A percentile compares a stretch with the other conserved stretches of the same genome.
These are phyloP conservation scores for Lolium multiflorum DNA, from an alignment of 176 grass and related monocot genomes.

Conservation along the genomic window DNA sequence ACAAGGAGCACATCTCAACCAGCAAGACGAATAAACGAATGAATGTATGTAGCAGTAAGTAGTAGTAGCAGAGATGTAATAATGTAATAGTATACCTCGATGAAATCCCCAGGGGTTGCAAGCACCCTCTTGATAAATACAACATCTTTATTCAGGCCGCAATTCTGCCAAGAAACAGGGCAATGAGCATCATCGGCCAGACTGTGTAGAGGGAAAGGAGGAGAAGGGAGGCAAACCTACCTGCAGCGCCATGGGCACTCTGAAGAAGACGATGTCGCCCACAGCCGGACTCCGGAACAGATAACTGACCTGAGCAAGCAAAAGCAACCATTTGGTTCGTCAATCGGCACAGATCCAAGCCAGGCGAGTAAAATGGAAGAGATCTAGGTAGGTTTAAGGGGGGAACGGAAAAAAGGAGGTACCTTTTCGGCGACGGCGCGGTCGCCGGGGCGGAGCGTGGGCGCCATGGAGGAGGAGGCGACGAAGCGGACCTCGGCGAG, in stretches of 20 bases:
- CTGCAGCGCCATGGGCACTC: conserved; percentile 40
- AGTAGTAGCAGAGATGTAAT: background rate
- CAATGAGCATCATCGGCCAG: background rate
- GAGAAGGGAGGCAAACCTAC: conserved; percentile 1
- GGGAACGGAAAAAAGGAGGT: background rate
- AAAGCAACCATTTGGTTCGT: background rate
- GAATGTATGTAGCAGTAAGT: background rate
- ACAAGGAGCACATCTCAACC: background rate
- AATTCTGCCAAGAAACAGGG: conserved; percentile 38
- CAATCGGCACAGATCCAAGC: background rate
- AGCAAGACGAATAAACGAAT: background rate
- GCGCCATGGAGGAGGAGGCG: conserved; percentile 61
- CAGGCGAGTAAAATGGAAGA: background rate
- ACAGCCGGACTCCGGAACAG: conserved; percentile 52
- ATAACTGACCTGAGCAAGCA: conserved; percentile 49
- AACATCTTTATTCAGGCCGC: conserved; percentile 47
- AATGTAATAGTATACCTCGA: conserved; percentile 42
- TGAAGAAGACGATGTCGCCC: conserved; percentile 61
- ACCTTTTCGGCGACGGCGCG: conserved; percentile 53
- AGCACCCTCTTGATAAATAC: conserved; percentile 64
- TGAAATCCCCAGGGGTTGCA: conserved; percentile 62
- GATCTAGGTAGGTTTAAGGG: background rate
- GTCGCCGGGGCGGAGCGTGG: conserved; percentile 50
- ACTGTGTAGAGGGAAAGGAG: background rate
- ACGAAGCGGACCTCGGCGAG: conserved; percentile 59